Base-by-base conservation (phyloP, 2,329 filamentous ascomycete species). In the Monilinia fructicola region DNA sequence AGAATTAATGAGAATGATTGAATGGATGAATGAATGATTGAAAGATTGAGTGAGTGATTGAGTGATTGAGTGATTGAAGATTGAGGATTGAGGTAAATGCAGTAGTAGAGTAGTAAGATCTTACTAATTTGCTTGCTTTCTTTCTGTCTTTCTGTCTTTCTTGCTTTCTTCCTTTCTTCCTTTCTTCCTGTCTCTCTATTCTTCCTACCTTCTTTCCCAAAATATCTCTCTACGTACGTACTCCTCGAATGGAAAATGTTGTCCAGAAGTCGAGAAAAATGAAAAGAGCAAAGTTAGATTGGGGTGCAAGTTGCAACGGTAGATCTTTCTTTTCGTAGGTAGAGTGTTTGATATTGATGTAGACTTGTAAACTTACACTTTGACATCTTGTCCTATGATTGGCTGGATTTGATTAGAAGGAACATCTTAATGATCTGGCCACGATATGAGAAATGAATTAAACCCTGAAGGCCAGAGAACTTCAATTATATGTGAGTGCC, bases 231-330 rank as follows among this genome's bases (percentile, higher is more conserved):
- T 9, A 21, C 52, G 18, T 9, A 21, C 52, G 18, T 28, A 21
- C 4, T 35, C 31, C 4, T 35, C 6, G 31, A 35, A 35, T 40
- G 31, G 50, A 53, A 53, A 26, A 44, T 42, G 28, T 38, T n/a
- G 42, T 48, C 31, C 6, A 35, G 31, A 23, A 40, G 35, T 35
- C 21, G 23, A 38, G 44, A 31, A 23, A 44, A n/a, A 60, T 35
- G 48, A 48, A 42, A 26, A 60, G 42, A 23, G 42, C 50, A 42
- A 59, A 46, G 55, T 28, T 26, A n/a, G 55, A 31, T 46, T 64
- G 38, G n/a, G 16, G 50, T 61, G 42, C 16, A 55, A 40, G 16
- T 38, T 61, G 42, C 16, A 55, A 40, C 9, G 54, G 31, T 35
- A 35, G 31, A 35, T 35, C 31, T 35, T 35, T 7, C 31, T 35